Evolutionary conservation across 192 early-diverging fungal genomes (phyloP), one percentile per base, ranked within the genome.

Genomic region (Coemansia sp.): DNA sequence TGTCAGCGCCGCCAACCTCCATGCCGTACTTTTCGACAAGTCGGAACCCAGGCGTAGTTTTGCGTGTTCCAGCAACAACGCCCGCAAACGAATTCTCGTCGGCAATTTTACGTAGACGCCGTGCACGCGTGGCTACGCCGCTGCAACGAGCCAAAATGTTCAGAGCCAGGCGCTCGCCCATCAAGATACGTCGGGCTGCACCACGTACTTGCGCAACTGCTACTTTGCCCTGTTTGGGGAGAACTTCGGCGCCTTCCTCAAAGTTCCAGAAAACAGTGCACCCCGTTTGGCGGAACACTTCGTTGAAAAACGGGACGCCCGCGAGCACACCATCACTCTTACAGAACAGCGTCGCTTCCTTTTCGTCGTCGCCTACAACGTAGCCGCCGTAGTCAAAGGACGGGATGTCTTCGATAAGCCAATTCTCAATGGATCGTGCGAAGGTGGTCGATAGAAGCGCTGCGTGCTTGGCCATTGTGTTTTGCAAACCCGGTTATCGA

Each of bases 351-450:
- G 91, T 86, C 10, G 95, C 96, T 12, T 78, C 78, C 71, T 96
- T 87, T 8, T 87, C 86, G 15, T 86, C 83, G 68, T 95, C 91
- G 64, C 95, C 94, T 26, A 99, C 96, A 25, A 99, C 96, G 64
- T 88, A 97, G 58, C 96, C 96, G 34, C 96, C 96, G 73, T 94
- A 97, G 78, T 99, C 96, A 74, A 99, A 97, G 18, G 93, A 94
- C 7, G 96, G 94, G n/a, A 92, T 91, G 78, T 99, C 96, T 72
- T 99, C 95, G 71, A 88, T 82, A 10, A 98, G 84, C 92, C 94
- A 98, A 51, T 79, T 77, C n/a, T 88, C 71, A 49, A 98, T 90
- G 33, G 85, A 75, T 33, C 85, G 76, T 57, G 90, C 88, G 84
- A 86, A 93, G 58, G 85, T 85, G 10, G 87, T 78, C 7, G 94